phyloP scores from a whole-genome alignment of 2,329 filamentous ascomycete species.

The Xylariaceae sp. region DNA sequence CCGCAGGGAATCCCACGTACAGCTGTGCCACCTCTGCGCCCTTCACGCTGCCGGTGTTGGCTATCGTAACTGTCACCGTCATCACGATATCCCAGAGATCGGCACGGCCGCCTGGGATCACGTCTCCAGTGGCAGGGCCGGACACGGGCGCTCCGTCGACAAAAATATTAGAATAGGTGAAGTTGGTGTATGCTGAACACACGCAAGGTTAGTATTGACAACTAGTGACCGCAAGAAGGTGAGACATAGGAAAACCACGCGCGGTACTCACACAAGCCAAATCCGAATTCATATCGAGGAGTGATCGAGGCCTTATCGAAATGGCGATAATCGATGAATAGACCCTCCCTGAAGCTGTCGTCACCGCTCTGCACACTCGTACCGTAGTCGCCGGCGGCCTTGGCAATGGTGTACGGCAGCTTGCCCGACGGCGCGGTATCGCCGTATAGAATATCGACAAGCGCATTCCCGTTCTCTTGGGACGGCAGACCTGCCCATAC shows the following conservation, averaged over 20 bases:
- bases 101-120: conserved; percentile 50
- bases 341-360: conserved; percentile 63
- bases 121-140: conserved; percentile 47
- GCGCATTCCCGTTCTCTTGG: conserved; percentile 76
- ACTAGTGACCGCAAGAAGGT: background rate
- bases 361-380: conserved; percentile 42
- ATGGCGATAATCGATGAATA: conserved; percentile 70
- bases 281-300: conserved; percentile 69
- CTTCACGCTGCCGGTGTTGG: conserved; percentile 65
- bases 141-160: conserved; percentile 46
- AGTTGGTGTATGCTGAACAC: conserved; percentile 67
- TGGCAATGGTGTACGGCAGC: conserved; percentile 59
- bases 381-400: conserved; percentile 53
- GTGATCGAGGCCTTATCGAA: conserved; percentile 63
- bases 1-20: conserved; percentile 52
- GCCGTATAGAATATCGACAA: conserved; percentile 77
- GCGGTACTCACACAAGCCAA: conserved; percentile 58
- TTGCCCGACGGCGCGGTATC: conserved; percentile 51
- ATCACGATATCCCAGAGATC: conserved; percentile 54
- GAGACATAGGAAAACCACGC: background rate
- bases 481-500: conserved; percentile 78
- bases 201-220: background rate
- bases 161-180: conserved; percentile 61
- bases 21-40: conserved; percentile 74
- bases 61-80: conserved; percentile 63